phyloP scores from a whole-genome alignment of 306 rosid genomes.

The Cicer bijugum region DNA sequence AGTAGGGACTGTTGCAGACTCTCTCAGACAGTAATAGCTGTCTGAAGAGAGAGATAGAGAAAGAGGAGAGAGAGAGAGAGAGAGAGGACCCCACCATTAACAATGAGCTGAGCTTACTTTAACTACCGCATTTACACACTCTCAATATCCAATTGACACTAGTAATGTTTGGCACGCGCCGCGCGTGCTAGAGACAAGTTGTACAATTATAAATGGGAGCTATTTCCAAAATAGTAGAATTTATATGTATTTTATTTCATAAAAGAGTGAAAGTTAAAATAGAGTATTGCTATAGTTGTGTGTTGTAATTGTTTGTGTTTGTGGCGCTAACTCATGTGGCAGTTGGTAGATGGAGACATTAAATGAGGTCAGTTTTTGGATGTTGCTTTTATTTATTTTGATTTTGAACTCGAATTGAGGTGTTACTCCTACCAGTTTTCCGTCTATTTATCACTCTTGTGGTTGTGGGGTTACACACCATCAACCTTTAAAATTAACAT shows the following conservation, averaged over 20 bases:
- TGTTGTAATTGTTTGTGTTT: slow-evolving; percentile 10
- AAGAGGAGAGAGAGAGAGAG: slow-evolving; percentile 40
- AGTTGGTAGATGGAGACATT: slow-evolving; percentile 46
- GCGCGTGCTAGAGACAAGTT: slow-evolving; percentile 32
- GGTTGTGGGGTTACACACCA: too few species aligned
- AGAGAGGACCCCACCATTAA: slow-evolving; percentile 54
- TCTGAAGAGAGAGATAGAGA: slow-evolving; percentile 34
- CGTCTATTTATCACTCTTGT: not conserved
- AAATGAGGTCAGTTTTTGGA: slow-evolving; percentile 12
- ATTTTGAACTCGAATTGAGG: slow-evolving; percentile 9
- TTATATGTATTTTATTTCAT: too few species aligned
- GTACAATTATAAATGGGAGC: too few species aligned
- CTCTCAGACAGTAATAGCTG: slow-evolving; percentile 62
- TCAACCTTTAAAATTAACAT: too few species aligned
- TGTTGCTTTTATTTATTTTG: slow-evolving; percentile 38
- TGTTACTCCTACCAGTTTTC: slow-evolving; percentile 17
- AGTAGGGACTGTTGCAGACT: slow-evolving; percentile 63
- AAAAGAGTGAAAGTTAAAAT: too few species aligned
- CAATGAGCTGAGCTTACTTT: slow-evolving; percentile 36
- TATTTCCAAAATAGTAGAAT: too few species aligned
- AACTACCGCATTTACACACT: slow-evolving; percentile 60
- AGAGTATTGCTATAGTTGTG: not conserved
- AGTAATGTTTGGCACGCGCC: slow-evolving; percentile 47
- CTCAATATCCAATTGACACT: not conserved
- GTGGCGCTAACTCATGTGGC: slow-evolving; percentile 45